A percentile compares a stretch with the other conserved stretches of the same genome.
These are phyloP conservation scores for Saccharomyces kudriavzevii DNA, from an alignment of 805 yeast genomes.

Conservation along the genomic window DNA sequence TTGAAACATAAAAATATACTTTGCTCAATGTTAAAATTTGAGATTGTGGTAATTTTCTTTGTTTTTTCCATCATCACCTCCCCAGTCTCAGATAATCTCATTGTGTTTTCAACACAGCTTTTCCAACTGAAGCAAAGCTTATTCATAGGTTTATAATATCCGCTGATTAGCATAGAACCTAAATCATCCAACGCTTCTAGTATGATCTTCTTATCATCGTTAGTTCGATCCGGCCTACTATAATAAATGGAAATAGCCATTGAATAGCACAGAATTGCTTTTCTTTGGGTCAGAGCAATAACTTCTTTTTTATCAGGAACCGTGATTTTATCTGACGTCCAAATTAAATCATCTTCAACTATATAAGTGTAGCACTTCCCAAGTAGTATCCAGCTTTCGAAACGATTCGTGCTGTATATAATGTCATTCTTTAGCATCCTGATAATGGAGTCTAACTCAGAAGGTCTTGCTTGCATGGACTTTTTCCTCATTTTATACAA, in stretches of 20 bases:
- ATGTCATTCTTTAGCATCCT: constrained; percentile 60
- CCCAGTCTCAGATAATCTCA: constrained; percentile 14
- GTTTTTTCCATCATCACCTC: constrained; percentile 9
- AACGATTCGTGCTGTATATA: constrained; percentile 52
- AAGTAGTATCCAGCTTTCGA: constrained; percentile 80
- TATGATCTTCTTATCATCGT: constrained; percentile 14
- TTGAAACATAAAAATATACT: constrained; percentile 22
- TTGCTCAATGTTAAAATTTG: constrained; percentile 25
- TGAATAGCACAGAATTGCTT: constrained; percentile 60
- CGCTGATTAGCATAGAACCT: constrained; percentile 37
- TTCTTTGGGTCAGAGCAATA: constrained; percentile 60
- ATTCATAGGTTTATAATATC: constrained; percentile 55
- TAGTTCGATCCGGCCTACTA: not conserved
- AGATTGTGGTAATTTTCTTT: constrained; percentile 12
- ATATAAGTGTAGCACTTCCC: constrained; percentile 72
- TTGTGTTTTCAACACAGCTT: constrained; percentile 5
- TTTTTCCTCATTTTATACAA: constrained; percentile 53
- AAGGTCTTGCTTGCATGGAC: constrained; percentile 70
- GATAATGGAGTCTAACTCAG: constrained; percentile 71
- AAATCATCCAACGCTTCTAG: constrained; percentile 17
- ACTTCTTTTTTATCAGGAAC: constrained; percentile 48
- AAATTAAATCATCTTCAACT: constrained; percentile 84
- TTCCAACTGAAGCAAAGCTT: constrained; percentile 43
- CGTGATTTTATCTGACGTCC: constrained; percentile 81
- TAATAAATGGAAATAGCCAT: constrained; percentile 42